Evolutionary conservation across 148 eudicot genomes (phyloP), one percentile per base, ranked within the genome.

Genomic region (Limonium bicolor): DNA sequence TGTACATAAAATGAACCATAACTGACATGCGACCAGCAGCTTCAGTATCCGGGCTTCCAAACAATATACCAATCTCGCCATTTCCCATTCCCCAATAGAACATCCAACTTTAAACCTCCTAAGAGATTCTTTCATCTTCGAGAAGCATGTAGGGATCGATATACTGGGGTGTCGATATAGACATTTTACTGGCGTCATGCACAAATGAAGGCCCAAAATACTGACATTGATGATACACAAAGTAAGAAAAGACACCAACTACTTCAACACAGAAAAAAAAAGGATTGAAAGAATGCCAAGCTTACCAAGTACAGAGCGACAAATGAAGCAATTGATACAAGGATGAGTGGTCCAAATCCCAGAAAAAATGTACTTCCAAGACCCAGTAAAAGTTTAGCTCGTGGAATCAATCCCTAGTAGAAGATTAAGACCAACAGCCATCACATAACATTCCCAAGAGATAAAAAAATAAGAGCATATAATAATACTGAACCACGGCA

Each of bases 291-390:
- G 7, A 16, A 10, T 0, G 37, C 7, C n/a, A 52, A 28, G 39
- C 71, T 72, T 72, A 90, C 99, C 56, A 85, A 65, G 56, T 85
- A 90, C 24, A 84, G 60, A 46, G 93, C 95, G 52, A 65, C 39
- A 60, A 80, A 80, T 32, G 59, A 28, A 49, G 82, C 73, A 46
- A 81, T 55, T 10, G 88, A 75, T 36, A 65, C 22, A 15, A 85
- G 61, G 54, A 90, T 90, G 51, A 85, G 71, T 12, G 88, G 99
- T 78, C 99, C 58, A 63, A 84, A 85, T 8, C 62, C 85, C 78
- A 85, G 59, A 70, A 90, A 81, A 53, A 84, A 78, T 6, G 99
- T 72, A 50, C 82, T 95, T 32, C 95, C 99, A 45, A 71, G 67
- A 24, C 76, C 67, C 50, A 85, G 62, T 63, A 90, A 63, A 58